A percentile compares a stretch with the other conserved stretches of the same genome.
Evolutionary conservation across 1,284 basidiomycete species (phyloP).

Genomic region (Naganishia cerealis): DNA sequence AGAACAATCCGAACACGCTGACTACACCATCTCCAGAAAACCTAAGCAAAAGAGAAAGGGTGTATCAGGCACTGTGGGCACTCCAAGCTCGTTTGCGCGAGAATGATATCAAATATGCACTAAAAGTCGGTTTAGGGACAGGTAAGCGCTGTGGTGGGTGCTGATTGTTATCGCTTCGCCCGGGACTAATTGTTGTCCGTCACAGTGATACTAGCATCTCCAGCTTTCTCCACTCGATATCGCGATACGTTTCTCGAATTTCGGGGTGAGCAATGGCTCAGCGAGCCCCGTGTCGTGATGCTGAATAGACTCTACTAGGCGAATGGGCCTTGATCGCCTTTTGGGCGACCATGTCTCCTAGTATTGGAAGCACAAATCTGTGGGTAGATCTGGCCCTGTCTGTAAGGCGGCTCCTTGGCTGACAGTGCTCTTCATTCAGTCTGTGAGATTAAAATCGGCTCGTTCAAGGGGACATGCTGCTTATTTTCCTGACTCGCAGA

Average conservation of each 20-base stretch:
- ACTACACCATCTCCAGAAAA: slow-evolving; percentile 68
- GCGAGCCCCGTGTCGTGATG: slow-evolving; percentile 37
- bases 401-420: slow-evolving; percentile 38
- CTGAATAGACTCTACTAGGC: slow-evolving; percentile 61
- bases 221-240: slow-evolving; percentile 78
- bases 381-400: slow-evolving; percentile 53
- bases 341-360: slow-evolving; percentile 84
- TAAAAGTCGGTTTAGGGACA: slow-evolving; percentile 69
- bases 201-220: slow-evolving; percentile 68
- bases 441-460: slow-evolving; percentile 9
- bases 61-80: slow-evolving; percentile 73
- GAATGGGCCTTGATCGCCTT: slow-evolving; percentile 95
- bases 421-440: neutral
- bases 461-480: neutral
- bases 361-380: slow-evolving; percentile 77
- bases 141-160: slow-evolving; percentile 38
- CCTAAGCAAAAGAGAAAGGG: slow-evolving; percentile 62
- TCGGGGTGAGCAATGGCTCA: slow-evolving; percentile 9
- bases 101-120: slow-evolving; percentile 78
- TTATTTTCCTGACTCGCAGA: slow-evolving; percentile 39
- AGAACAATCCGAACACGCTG: slow-evolving; percentile 78
- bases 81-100: slow-evolving; percentile 69
- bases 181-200: slow-evolving; percentile 24
- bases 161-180: neutral
- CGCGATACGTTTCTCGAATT: slow-evolving; percentile 69